phyloP scores from a whole-genome alignment of 768 basidiomycete species.

The Phanerodontia chrysosporium region DNA sequence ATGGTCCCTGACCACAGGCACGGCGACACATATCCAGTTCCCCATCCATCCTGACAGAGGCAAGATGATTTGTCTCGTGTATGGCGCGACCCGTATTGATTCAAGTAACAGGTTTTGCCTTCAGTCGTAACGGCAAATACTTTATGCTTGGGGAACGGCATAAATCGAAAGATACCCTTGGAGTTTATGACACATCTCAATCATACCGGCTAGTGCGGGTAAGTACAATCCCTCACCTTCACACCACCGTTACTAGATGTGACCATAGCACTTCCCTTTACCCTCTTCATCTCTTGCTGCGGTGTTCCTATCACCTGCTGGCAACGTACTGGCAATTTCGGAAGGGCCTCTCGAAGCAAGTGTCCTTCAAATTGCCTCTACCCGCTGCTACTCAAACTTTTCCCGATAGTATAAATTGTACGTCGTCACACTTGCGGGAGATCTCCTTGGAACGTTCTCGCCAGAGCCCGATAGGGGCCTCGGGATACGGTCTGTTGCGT shows the following conservation, averaged over 20 bases:
- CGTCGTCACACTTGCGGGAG: constrained; percentile 64
- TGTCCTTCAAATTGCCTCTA: constrained; percentile 5
- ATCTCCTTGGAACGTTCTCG: constrained; percentile 58
- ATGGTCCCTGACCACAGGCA: constrained; percentile 76
- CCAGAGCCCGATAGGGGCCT: constrained; percentile 78
- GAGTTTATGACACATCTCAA: constrained; percentile 74
- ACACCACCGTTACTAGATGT: constrained; percentile 9
- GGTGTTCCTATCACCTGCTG: constrained; percentile 70
- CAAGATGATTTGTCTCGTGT: too few species aligned
- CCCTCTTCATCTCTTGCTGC: constrained; percentile 72
- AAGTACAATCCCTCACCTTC: too few species aligned
- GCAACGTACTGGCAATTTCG: constrained; percentile 76
- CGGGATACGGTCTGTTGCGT: constrained; percentile 72
- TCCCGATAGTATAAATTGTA: constrained; percentile 65
- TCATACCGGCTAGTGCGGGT: constrained; percentile 73
- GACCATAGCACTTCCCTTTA: constrained; percentile 71
- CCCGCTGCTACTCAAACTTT: not conserved
- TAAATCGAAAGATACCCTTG: constrained; percentile 83
- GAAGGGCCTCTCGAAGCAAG: constrained; percentile 79
- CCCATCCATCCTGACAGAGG: constrained; percentile 81
- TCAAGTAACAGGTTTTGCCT: constrained; percentile 57
- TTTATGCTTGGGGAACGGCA: constrained; percentile 86
- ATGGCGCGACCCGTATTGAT: not conserved
- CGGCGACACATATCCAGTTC: constrained; percentile 81
- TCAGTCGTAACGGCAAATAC: constrained; percentile 77